Base-by-base conservation (phyloP, 345 rosid species). In the Eucalyptus marginata region DNA sequence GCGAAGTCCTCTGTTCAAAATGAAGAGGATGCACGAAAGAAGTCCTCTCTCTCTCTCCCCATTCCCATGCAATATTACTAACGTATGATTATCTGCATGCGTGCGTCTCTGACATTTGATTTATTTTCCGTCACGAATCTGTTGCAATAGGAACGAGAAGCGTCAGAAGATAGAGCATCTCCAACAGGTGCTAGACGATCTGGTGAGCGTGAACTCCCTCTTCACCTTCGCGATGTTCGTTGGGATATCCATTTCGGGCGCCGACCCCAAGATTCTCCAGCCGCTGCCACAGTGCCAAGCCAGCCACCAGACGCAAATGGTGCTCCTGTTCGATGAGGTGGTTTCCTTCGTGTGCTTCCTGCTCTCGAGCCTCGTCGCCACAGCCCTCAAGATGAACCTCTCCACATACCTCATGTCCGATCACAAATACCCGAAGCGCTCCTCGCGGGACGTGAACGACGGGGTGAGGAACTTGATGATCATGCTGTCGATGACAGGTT, bases 201-300 rank as follows among this genome's bases (percentile, higher is more conserved):
- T 93, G 7, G 94, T 93, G 52, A 89, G 51, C 0, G 62, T 56
- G 62, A 56, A 56, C 62, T 56, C 62, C 62, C 62, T 56, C 62
- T 56, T 56, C 62, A 91, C 93, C 10, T 76, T 90, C 33, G 93
- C 94, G 22, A 89, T 92, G 33, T 93, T 93, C 89, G 86, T 91
- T 86, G 94, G 95, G 8, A 50, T 92, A 10, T 90, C 94, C 51
- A 12, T 90, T 2, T 54, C 93, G 11, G 8, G 59, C 22, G 89
- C 49, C 10, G 51, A 88, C 33, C 89, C 90, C 16, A 2, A 13
- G 3, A 89, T 86, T 89, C 91, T 92, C 13, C 91, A 90, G 27
- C 51, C 76, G 89, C 91, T 87, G 36, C 11, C 5, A 50, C 44
- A 51, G 59, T 33, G 62, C 43, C 22, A 16, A 51, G 54, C 31